Conservation (phyloP, 495 filamentous ascomycete genomes). For the Cryomyces antarcticus region DNA sequence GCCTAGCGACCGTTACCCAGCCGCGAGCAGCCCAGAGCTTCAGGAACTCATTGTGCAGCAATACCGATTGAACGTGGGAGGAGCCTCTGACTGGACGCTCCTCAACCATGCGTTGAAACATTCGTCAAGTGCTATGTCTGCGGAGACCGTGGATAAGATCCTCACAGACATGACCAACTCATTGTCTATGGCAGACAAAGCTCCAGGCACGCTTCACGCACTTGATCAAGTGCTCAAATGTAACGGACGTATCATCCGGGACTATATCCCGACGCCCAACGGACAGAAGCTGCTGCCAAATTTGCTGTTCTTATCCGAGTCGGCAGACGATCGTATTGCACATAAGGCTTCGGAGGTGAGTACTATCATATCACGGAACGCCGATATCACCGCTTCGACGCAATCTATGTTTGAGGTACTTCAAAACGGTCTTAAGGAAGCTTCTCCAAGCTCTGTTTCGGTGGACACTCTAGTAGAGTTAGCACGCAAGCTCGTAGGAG, state of each 20-base stretch:
- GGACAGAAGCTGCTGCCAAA: slow-evolving; percentile 34
- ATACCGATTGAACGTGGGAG: slow-evolving; percentile 5
- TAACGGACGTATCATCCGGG: slow-evolving; percentile 12
- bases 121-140: slow-evolving; percentile 6
- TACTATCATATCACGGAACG: slow-evolving; percentile 2
- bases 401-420: slow-evolving; percentile 27
- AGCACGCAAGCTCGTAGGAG: slow-evolving; percentile 29
- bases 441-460: slow-evolving; percentile 29
- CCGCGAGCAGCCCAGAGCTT: slow-evolving; percentile 8
- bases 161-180: slow-evolving; percentile 16
- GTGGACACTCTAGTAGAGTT: slow-evolving; percentile 31
- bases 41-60: slow-evolving; percentile 13
- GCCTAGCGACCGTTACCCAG: slow-evolving; percentile 5
- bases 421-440: slow-evolving; percentile 26
- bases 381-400: slow-evolving; percentile 3
- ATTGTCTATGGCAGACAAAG: slow-evolving; percentile 13
- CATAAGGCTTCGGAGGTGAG: slow-evolving; percentile 26
- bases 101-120: slow-evolving; percentile 7
- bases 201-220: slow-evolving; percentile 13
- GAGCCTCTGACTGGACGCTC: slow-evolving; percentile 10
- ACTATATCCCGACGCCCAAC: slow-evolving; percentile 14
- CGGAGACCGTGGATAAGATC: slow-evolving; percentile 8
- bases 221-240: slow-evolving; percentile 15
- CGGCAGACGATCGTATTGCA: slow-evolving; percentile 31
- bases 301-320: slow-evolving; percentile 36